Percentiles rank a stretch among this genome's conserved stretches.
Evolutionary conservation across 371 early-diverging fungal genomes (phyloP).

Genomic region (Apophysomyces variabilis): DNA sequence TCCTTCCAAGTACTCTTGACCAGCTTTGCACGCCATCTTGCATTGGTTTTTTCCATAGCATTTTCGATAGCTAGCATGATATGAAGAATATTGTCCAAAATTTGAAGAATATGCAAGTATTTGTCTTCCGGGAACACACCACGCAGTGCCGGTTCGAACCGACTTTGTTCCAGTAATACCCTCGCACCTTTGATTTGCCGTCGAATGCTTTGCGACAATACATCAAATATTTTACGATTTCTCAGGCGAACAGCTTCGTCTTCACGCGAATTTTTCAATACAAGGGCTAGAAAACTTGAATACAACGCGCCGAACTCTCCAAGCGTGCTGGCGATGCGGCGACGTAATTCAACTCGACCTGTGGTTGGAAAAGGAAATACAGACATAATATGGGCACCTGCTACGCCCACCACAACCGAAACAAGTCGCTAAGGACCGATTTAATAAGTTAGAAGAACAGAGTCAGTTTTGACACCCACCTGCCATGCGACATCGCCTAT

Average conservation of each 20-base stretch:
- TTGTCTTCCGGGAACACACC: constrained; percentile 50
- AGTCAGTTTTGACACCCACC: background rate
- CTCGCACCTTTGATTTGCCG: constrained; percentile 46
- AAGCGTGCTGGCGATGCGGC: constrained; percentile 41
- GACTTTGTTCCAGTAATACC: constrained; percentile 49
- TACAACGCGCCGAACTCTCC: constrained; percentile 44
- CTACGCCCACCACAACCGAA: constrained; percentile 40
- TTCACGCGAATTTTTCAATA: constrained; percentile 32
- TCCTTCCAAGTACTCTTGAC: constrained; percentile 47
- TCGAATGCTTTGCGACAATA: constrained; percentile 37
- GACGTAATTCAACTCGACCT: constrained; percentile 48
- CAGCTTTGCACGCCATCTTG: constrained; percentile 37
- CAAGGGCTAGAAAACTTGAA: constrained; percentile 42
- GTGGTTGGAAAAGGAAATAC: constrained; percentile 46
- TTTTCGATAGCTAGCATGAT: constrained; percentile 48
- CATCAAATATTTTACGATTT: constrained; percentile 42
- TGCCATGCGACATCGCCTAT: constrained; percentile 4
- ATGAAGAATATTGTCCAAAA: constrained; percentile 46
- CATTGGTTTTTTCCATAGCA: constrained; percentile 36
- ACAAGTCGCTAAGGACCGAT: constrained; percentile 30
- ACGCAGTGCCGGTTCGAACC: constrained; percentile 53
- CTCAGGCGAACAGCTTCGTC: constrained; percentile 12
- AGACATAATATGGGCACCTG: constrained; percentile 42
- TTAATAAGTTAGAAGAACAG: background rate
- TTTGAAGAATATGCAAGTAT: constrained; percentile 44